phyloP scores from a whole-genome alignment of 306 rosid species.

The Vachellia collinsii region DNA sequence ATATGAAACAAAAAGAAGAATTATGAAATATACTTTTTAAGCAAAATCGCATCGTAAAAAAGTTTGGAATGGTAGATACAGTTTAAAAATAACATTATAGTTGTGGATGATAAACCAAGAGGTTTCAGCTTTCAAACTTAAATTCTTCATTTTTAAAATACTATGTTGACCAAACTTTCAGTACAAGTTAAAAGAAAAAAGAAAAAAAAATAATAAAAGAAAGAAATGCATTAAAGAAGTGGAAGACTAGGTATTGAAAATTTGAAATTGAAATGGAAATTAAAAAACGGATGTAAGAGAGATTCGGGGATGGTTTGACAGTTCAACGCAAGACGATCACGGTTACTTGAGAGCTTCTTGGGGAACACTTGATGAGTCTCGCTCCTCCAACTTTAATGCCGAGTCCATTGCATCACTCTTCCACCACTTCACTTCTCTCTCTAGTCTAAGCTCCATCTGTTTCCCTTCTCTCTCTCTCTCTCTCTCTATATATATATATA shows the following conservation, averaged over 20 bases:
- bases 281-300: not conserved
- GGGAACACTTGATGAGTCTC: constrained; percentile 43
- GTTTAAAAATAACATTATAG: too few species aligned
- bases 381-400: constrained; percentile 77
- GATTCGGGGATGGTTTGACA: not conserved
- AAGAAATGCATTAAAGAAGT: not conserved
- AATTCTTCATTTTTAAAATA: not conserved
- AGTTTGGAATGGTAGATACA: too few species aligned
- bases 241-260: not conserved
- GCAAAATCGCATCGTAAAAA: too few species aligned
- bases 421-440: constrained; percentile 41
- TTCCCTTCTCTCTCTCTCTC: too few species aligned
- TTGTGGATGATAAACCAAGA: too few species aligned
- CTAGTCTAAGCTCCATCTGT: constrained; percentile 18
- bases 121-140: too few species aligned
- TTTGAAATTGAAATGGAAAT: not conserved
- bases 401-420: constrained; percentile 69
- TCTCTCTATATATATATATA: not conserved
- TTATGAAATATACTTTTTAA: too few species aligned
- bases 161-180: not conserved
- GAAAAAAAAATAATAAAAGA: too few species aligned
- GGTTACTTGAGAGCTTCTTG: not conserved
- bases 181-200: too few species aligned
- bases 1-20: too few species aligned
- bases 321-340: constrained; percentile 18